These are phyloP conservation scores for Curvularia sp. DNA, from an alignment of 2,329 filamentous ascomycete species.

Conservation along the genomic window DNA sequence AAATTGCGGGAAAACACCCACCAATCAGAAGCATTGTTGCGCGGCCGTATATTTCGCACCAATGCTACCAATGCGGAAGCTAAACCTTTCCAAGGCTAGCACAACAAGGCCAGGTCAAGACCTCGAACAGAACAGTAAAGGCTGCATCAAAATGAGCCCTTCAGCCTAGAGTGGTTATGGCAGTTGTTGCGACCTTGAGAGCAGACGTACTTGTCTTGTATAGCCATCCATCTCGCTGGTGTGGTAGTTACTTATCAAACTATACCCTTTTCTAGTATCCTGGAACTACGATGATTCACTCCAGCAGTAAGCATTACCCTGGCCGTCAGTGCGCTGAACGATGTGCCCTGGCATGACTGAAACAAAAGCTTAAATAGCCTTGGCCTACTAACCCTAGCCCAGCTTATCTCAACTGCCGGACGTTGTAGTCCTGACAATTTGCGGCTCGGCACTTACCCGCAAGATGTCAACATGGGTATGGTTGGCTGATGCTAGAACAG, in stretches of 20 bases:
- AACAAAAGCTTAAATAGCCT: slow-evolving; percentile 51
- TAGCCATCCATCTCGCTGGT: slow-evolving; percentile 58
- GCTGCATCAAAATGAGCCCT: not conserved
- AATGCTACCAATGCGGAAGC: not conserved
- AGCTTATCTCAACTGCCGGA: slow-evolving; percentile 62
- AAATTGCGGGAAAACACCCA: not conserved
- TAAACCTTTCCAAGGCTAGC: not conserved
- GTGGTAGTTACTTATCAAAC: not conserved
- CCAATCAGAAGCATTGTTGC: not conserved
- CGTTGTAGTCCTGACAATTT: slow-evolving; percentile 55
- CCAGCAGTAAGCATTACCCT: slow-evolving; percentile 65
- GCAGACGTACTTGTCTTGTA: not conserved
- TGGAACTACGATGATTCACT: slow-evolving; percentile 66
- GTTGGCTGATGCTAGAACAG: not conserved
- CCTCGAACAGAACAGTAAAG: not conserved
- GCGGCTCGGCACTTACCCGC: slow-evolving; percentile 33
- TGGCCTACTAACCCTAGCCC: slow-evolving; percentile 38
- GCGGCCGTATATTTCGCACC: not conserved
- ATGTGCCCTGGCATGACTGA: slow-evolving; percentile 57
- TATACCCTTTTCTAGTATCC: slow-evolving; percentile 53
- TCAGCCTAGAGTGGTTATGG: not conserved
- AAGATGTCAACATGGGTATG: no score
- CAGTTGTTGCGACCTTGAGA: not conserved
- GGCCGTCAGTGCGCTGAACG: slow-evolving; percentile 60
- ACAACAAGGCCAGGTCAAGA: not conserved